These are phyloP conservation scores for Pseudocercospora pini-densiflorae DNA, from an alignment of 2,329 filamentous ascomycete genomes.

Conservation along the genomic window DNA sequence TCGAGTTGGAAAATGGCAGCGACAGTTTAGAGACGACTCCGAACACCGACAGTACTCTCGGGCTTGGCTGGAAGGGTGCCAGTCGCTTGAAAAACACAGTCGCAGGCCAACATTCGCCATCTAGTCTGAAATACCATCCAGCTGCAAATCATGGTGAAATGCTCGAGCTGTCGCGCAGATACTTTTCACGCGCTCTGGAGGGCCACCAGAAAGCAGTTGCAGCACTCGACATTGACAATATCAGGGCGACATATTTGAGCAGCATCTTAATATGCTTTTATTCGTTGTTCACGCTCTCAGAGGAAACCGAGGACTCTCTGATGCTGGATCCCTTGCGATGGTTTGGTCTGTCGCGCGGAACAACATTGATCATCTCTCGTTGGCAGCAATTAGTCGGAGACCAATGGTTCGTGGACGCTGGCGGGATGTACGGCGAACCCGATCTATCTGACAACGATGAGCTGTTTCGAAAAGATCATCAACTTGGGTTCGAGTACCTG, in stretches of 20 bases:
- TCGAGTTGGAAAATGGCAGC: constrained; percentile 9
- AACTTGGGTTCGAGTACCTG: constrained; percentile 25
- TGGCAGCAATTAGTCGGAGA: constrained; percentile 19
- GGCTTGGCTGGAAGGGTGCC: constrained; percentile 16
- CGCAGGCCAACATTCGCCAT: neutral
- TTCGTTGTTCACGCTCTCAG: constrained; percentile 29
- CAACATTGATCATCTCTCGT: constrained; percentile 20
- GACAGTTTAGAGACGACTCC: neutral
- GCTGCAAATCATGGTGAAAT: constrained; percentile 20
- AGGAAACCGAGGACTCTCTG: constrained; percentile 16
- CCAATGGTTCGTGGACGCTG: constrained; percentile 24
- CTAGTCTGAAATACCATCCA: neutral
- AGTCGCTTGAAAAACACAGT: neutral
- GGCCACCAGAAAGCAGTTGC: constrained; percentile 29
- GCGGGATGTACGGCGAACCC: constrained; percentile 27
- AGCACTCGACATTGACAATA: constrained; percentile 22
- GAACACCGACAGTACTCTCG: neutral
- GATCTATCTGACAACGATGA: constrained; percentile 22
- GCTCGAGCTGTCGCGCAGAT: constrained; percentile 28
- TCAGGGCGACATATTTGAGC: constrained; percentile 26
- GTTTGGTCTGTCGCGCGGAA: constrained; percentile 29
- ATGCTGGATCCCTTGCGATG: constrained; percentile 28
- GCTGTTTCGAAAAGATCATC: constrained; percentile 20
- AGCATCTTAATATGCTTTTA: constrained; percentile 30
- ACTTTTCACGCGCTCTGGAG: constrained; percentile 32